These are phyloP conservation scores for Geotrichum restrictum DNA, from an alignment of 1,139 yeast genomes.

Conservation along the genomic window DNA sequence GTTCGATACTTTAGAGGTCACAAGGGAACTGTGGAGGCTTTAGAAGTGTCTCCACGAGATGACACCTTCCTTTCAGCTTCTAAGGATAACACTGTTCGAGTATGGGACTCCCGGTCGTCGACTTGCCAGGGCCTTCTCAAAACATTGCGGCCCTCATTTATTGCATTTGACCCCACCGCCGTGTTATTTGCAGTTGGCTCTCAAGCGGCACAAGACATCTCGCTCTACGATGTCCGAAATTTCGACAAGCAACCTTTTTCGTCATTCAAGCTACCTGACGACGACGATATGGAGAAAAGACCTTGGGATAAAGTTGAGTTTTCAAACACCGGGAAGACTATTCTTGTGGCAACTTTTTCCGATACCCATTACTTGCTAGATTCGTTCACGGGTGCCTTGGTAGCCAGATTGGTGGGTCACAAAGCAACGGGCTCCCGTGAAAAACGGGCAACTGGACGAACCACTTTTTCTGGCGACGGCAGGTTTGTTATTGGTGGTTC, in stretches of 20 bases:
- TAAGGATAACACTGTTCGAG: constrained; percentile 70
- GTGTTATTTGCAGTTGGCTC: constrained; percentile 72
- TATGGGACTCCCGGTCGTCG: constrained; percentile 75
- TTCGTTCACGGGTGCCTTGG: constrained; percentile 61
- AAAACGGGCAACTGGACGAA: constrained; percentile 37
- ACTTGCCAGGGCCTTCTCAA: constrained; percentile 55
- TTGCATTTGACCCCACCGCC: constrained; percentile 81
- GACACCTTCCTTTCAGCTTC: constrained; percentile 69
- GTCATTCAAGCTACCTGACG: constrained; percentile 40
- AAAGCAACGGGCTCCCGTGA: constrained; percentile 37
- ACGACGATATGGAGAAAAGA: neutral
- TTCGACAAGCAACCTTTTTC: constrained; percentile 57
- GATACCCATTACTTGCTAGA: constrained; percentile 59
- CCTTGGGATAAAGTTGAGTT: constrained; percentile 71
- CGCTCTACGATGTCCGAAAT: constrained; percentile 57
- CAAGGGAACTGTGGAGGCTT: constrained; percentile 61
- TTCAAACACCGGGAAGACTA: constrained; percentile 71
- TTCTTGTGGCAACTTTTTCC: constrained; percentile 62
- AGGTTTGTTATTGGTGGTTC: constrained; percentile 60
- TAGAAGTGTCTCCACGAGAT: constrained; percentile 71
- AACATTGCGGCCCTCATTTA: constrained; percentile 52
- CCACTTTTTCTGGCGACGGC: constrained; percentile 80
- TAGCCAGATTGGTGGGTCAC: constrained; percentile 50
- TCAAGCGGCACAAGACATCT: constrained; percentile 45
- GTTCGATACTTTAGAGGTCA: constrained; percentile 87